Percentiles rank a stretch among this genome's conserved stretches.
Evolutionary conservation across 495 filamentous ascomycete species (phyloP).

Genomic region (Podospora bellae-mahoneyi): DNA sequence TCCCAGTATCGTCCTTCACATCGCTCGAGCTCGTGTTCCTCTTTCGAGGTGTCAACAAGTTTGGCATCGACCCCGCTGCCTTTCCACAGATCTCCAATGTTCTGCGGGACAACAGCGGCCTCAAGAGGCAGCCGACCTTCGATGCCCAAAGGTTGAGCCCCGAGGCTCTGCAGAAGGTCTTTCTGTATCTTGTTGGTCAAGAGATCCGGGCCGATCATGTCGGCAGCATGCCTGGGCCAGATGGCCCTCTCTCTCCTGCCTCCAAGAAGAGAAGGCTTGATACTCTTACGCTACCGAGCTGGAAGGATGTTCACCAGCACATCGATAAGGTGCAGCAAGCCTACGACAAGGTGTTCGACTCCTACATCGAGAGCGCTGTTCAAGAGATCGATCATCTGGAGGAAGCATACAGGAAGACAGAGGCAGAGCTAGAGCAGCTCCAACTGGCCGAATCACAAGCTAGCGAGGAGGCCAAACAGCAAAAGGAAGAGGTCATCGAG

Average conservation of each 20-base stretch:
- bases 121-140: constrained; percentile 64
- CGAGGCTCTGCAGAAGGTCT: constrained; percentile 73
- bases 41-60: constrained; percentile 73
- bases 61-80: constrained; percentile 59
- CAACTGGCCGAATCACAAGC: constrained; percentile 17
- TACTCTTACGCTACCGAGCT: constrained; percentile 58
- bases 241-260: constrained; percentile 44
- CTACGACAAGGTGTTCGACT: constrained; percentile 67
- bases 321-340: constrained; percentile 63
- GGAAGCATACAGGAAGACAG: constrained; percentile 39
- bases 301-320: constrained; percentile 63
- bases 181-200: constrained; percentile 70
- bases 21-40: constrained; percentile 85
- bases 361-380: constrained; percentile 66
- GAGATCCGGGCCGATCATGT: constrained; percentile 50
- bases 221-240: constrained; percentile 29
- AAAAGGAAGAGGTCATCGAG: constrained; percentile 11
- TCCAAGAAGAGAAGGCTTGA: constrained; percentile 72
- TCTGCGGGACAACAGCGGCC: constrained; percentile 64
- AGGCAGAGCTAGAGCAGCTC: background rate
- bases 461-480: constrained; percentile 47
- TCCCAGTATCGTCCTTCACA: constrained; percentile 55
- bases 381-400: constrained; percentile 73
- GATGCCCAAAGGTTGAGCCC: constrained; percentile 70
- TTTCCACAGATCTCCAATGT: constrained; percentile 72